A percentile compares a stretch with the other conserved stretches of the same genome.
These are phyloP conservation scores for Trichocladium uniseriatum DNA, from an alignment of 495 filamentous ascomycete species.

Conservation along the genomic window DNA sequence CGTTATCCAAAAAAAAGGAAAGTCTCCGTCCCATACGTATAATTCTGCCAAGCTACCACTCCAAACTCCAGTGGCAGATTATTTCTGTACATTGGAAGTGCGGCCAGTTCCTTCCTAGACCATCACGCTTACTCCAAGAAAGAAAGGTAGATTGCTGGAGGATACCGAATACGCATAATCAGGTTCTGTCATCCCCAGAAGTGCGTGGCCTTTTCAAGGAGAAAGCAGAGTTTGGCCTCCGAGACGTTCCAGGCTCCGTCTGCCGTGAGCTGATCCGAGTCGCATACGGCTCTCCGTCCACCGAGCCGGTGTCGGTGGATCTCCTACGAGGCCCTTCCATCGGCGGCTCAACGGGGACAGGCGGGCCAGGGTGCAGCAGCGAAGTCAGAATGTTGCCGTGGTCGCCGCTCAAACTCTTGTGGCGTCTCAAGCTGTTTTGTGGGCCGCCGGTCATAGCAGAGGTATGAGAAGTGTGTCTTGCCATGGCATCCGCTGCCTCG, in stretches of 20 bases:
- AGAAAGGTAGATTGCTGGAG: too few species aligned
- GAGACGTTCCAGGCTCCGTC: constrained; percentile 5
- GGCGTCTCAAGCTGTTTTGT: constrained; percentile 17
- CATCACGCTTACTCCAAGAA: too few species aligned
- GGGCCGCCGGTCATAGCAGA: constrained; percentile 29
- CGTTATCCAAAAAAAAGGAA: too few species aligned
- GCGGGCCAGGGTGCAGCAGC: constrained; percentile 33
- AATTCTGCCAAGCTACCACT: too few species aligned
- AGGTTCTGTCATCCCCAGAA: background rate
- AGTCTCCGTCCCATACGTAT: too few species aligned
- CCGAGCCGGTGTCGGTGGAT: constrained; percentile 3
- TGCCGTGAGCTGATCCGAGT: constrained; percentile 10
- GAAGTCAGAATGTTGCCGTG: constrained; percentile 25
- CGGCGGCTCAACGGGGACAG: constrained; percentile 6
- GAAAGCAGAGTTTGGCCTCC: background rate
- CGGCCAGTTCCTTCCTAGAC: too few species aligned
- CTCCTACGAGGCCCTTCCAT: constrained; percentile 4
- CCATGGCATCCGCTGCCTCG: constrained; percentile 53
- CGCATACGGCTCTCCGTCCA: constrained; percentile 8
- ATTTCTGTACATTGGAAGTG: too few species aligned
- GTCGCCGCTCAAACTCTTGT: constrained; percentile 21
- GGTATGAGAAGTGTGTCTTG: constrained; percentile 45
- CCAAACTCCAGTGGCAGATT: too few species aligned
- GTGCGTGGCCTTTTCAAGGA: constrained; percentile 1
- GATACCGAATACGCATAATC: too few species aligned